phyloP scores from a whole-genome alignment of 225 moss, liverwort and hornwort genomes.

The Physcomitrium patens region DNA sequence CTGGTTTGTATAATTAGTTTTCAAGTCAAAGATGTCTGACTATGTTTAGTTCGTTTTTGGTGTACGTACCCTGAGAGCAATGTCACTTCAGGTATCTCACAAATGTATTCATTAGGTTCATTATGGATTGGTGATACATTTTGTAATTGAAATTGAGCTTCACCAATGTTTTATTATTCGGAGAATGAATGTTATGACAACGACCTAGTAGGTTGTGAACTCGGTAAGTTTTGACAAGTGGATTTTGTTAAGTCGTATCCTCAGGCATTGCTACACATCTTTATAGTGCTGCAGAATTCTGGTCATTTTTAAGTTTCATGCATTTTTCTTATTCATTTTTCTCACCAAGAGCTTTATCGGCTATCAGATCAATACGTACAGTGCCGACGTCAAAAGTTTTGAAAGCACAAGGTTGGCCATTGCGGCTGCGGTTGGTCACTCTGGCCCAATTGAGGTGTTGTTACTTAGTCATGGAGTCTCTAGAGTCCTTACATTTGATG shows the following conservation, averaged over 20 bases:
- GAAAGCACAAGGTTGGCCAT: slow-evolving; percentile 57
- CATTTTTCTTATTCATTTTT: neutral
- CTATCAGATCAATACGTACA: slow-evolving; percentile 40
- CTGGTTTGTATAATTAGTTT: neutral
- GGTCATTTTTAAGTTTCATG: neutral
- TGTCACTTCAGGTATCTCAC: neutral
- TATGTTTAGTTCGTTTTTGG: slow-evolving; percentile 9
- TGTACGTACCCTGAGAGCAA: neutral
- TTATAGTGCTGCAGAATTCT: neutral
- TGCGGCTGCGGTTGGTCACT: slow-evolving; percentile 59
- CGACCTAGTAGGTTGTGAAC: neutral
- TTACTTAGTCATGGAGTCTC: slow-evolving; percentile 78
- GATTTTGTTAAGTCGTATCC: neutral
- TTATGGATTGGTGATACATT: neutral
- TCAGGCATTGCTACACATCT: neutral
- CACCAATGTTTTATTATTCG: neutral
- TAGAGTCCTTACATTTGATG: slow-evolving; percentile 57
- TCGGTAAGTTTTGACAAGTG: neutral
- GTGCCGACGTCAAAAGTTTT: slow-evolving; percentile 74
- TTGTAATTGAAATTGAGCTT: neutral
- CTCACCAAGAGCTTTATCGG: neutral
- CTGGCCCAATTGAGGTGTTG: slow-evolving; percentile 71
- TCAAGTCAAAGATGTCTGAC: neutral
- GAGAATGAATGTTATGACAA: neutral
- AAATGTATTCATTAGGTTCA: neutral